Conservation (phyloP, 345 rosid genomes). For the Camelina sativa region DNA sequence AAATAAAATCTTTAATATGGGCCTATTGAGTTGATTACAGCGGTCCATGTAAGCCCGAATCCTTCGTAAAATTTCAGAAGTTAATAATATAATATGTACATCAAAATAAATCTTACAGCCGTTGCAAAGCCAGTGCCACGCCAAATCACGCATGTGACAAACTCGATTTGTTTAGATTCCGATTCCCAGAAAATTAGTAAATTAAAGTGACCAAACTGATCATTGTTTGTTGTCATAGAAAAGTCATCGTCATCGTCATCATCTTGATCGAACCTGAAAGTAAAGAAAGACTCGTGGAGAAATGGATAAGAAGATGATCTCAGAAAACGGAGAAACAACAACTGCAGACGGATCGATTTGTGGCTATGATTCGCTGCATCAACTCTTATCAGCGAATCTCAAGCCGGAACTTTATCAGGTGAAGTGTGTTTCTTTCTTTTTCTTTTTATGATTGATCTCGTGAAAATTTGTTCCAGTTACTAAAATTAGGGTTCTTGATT, state of each 20-base stretch:
- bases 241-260: constrained; percentile 6
- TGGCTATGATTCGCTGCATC: constrained; percentile 81
- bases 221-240: neutral
- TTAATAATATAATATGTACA: too few species aligned
- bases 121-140: too few species aligned
- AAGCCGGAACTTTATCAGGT: constrained; percentile 82
- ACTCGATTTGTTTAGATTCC: too few species aligned
- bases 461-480: neutral
- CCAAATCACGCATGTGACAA: too few species aligned
- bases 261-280: constrained; percentile 11
- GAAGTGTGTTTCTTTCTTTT: too few species aligned
- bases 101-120: too few species aligned
- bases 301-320: constrained; percentile 41
- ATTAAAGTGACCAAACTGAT: neutral
- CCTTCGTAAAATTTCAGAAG: too few species aligned
- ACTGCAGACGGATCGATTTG: constrained; percentile 63
- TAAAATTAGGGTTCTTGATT: constrained; percentile 8
- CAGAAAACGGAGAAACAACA: constrained; percentile 43
- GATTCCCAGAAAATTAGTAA: neutral
- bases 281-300: neutral
- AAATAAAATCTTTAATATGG: too few species aligned
- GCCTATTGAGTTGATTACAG: too few species aligned
- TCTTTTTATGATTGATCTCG: neutral
- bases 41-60: too few species aligned
- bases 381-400: constrained; percentile 74